Evolutionary conservation across 352 stramenopile species (phyloP), one percentile per base, ranked within the genome.

Genomic region (Bremia lactucae): DNA sequence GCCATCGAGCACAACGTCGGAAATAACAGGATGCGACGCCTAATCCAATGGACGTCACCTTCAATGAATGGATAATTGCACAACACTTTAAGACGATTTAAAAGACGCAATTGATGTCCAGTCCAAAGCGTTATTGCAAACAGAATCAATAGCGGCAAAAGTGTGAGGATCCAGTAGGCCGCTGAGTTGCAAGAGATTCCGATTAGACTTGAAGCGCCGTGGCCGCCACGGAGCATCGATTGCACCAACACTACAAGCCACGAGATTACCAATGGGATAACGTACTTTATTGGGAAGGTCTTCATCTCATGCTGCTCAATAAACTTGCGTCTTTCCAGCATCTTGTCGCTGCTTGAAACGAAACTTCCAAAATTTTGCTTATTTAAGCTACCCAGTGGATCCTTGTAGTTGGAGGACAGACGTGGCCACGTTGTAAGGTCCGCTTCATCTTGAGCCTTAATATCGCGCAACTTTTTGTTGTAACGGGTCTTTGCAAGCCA

Each of bases 31-130:
- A 91, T 94, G 13, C 83, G 77, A 11, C 54, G 58, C 29, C 62
- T 69, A 46, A 94, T 87, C 94, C 94, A 98, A 68, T 96, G 72
- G 16, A 98, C 91, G 56, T 98, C 95, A 23, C 94, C 94, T 20
- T 95, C 70, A 2, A 80, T 52, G 47, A 97, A 98, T 5, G 50
- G 47, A 36, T 77, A 83, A 31, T 55, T 47, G 16, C 67, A 78
- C 4, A 86, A 47, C 25, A 91, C 75, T 41, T 79, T 78, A 22
- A 83, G 56, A 0, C 78, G 78, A 46, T 88, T 91, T 31, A 73
- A 42, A 3, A 91, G 63, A 21, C 75, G 78, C 15, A 91, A 28
- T 2, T 62, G 52, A 25, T 74, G 55, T 0, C 78, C 78, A 4
- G 87, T 65, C 43, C 60, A 67, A 25, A 72, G 52, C 19, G 67